Evolutionary conservation across 371 early-diverging fungal species (phyloP), one percentile per base, ranked within the genome.

Genomic region (Actinomortierella ambigua): DNA sequence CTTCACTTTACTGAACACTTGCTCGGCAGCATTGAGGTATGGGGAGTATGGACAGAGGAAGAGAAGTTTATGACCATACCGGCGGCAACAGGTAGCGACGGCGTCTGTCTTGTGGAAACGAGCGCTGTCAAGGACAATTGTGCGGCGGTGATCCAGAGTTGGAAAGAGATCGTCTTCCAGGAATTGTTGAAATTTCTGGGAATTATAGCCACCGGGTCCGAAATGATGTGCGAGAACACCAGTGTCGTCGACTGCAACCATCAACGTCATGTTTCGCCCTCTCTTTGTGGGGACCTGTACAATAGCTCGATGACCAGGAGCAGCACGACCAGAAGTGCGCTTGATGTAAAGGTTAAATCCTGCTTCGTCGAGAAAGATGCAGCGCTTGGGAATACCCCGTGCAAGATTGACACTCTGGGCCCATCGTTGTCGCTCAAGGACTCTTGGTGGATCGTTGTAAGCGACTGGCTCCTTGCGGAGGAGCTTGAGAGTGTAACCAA

Each of bases 311-410:
- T 20, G 20, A 13, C 56, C 56, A 46, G 47, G 48, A 7, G 56
- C 28, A n/a, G 56, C 56, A 1, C 56, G 56, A 17, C 56, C 56
- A 29, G 9, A 56, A n/a, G 26, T 44, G 34, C 48, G 56, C n/a
- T 26, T 47, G 47, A 56, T 44, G 20, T 56, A 29, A 44, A 56
- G 24, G 20, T 56, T 56, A 18, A 56, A 56, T 0, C 56, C 56
- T 0, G 56, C 56, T 18, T 56, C 56, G 24, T 56, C 48, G 2
- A 56, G 26, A 47, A n/a, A 56, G 29, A 46, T 20, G 27, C 17
- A 24, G 47, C 27, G 15, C 2, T 11, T 4, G 34, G 11, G 34
- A 34, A 4, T 34, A 34, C 7, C 34, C 11, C 34, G 34, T 34
- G 34, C 34, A 34, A 34, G 34, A 34, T 4, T 11, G 11, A 34